Evolutionary conservation across 768 basidiomycete species (phyloP).

Genomic region (Galerina marginata): DNA sequence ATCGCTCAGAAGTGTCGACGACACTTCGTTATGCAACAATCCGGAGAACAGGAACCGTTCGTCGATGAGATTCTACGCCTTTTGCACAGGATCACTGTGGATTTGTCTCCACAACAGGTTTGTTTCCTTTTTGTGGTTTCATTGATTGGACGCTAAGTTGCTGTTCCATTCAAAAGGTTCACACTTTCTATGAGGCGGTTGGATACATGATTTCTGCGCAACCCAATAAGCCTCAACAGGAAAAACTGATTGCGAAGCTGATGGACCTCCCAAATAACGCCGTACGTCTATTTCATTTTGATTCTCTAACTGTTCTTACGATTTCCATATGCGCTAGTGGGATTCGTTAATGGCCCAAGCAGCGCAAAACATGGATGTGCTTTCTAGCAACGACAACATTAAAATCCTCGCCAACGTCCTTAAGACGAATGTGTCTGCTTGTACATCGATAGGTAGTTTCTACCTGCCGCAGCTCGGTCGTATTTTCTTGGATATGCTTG

Average conservation of each 20-base stretch:
- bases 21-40: conserved; percentile 99
- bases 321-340: conserved; percentile 65
- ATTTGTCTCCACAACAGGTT: conserved; percentile 89
- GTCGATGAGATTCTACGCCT: conserved; percentile 95
- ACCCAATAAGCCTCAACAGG: conserved; percentile 96
- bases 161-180: conserved; percentile 53
- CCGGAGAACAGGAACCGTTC: conserved; percentile 96
- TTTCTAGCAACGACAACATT: conserved; percentile 90
- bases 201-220: conserved; percentile 99
- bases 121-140: conserved; percentile 21
- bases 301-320: conserved; percentile 1
- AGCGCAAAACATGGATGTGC: conserved; percentile 88
- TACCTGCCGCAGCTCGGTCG: conserved; percentile 97
- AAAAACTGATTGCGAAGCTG: conserved; percentile 90
- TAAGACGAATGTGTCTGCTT: conserved; percentile 98
- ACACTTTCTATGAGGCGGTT: conserved; percentile 98
- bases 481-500: conserved; percentile 97
- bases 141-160: conserved; percentile 24
- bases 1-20: conserved; percentile 98
- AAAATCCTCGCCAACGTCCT: conserved; percentile 96
- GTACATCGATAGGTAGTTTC: conserved; percentile 95
- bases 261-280: conserved; percentile 99
- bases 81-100: conserved; percentile 92
- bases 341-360: conserved; percentile 97
- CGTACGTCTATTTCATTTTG: conserved; percentile 47